Conservation (phyloP, 2,329 filamentous ascomycete genomes). For the Fusarium buxicola region DNA sequence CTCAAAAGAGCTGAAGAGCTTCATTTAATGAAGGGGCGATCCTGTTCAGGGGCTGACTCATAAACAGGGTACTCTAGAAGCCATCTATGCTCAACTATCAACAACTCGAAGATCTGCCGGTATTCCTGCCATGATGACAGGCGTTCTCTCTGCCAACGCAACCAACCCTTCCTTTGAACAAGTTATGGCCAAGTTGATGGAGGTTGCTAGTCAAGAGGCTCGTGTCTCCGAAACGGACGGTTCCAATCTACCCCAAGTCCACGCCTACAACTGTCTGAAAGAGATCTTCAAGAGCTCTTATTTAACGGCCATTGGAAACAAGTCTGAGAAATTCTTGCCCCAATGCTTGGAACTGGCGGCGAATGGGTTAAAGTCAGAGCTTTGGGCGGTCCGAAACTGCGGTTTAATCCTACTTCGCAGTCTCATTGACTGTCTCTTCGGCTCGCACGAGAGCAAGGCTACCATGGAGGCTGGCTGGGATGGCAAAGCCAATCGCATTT, state of each 20-base stretch:
- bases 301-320: conserved; percentile 76
- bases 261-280: conserved; percentile 93
- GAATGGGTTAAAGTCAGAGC: conserved; percentile 79
- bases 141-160: conserved; percentile 77
- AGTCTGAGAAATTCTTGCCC: conserved; percentile 79
- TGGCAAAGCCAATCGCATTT: conserved; percentile 71
- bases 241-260: conserved; percentile 85
- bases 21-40: neutral
- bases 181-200: conserved; percentile 71
- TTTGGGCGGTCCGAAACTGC: conserved; percentile 96
- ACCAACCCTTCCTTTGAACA: conserved; percentile 70
- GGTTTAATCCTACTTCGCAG: conserved; percentile 89
- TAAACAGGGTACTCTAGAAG: conserved; percentile 69
- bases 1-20: neutral
- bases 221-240: conserved; percentile 68
- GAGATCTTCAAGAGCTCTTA: conserved; percentile 89
- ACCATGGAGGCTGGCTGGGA: conserved; percentile 72
- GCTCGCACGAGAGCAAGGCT: conserved; percentile 77
- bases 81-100: conserved; percentile 79
- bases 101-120: conserved; percentile 93
- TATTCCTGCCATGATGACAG: conserved; percentile 86
- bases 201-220: conserved; percentile 67
- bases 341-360: conserved; percentile 83
- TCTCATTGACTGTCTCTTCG: conserved; percentile 82
- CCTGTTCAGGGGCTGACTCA: conserved; percentile 17